Evolutionary conservation across 2,329 filamentous ascomycete genomes (phyloP).

Genomic region (Hypomyces perniciosus): DNA sequence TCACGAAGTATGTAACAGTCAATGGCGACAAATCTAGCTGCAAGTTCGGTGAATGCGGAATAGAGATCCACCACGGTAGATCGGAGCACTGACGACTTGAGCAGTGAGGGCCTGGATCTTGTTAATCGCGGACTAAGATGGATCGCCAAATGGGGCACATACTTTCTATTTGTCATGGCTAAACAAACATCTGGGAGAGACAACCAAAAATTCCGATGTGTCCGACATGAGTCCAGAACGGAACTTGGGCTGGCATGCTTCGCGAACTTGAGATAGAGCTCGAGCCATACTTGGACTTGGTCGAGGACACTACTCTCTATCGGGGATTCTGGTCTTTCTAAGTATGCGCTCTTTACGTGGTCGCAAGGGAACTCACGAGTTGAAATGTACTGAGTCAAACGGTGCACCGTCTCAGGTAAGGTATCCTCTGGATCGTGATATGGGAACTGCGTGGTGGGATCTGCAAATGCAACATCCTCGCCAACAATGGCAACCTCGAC

Average conservation of each 20-base stretch:
- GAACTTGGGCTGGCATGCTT: constrained; percentile 26
- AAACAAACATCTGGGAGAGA: constrained; percentile 44
- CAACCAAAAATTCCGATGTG: constrained; percentile 46
- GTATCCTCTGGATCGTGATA: constrained; percentile 31
- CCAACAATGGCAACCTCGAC: constrained; percentile 21
- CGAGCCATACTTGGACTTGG: constrained; percentile 45
- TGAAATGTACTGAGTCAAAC: constrained; percentile 33
- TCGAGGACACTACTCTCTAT: constrained; percentile 40
- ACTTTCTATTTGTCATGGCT: constrained; percentile 34
- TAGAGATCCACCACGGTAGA: constrained; percentile 31
- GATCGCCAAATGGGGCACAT: constrained; percentile 19
- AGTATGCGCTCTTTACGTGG: background rate
- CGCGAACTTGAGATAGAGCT: constrained; percentile 39
- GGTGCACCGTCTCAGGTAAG: constrained; percentile 26
- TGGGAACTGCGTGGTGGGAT: constrained; percentile 44
- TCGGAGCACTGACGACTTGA: constrained; percentile 23
- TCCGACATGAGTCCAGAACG: constrained; percentile 38
- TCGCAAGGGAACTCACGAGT: constrained; percentile 20
- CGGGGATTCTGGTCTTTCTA: constrained; percentile 33
- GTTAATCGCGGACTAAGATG: background rate
- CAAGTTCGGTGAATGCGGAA: constrained; percentile 40
- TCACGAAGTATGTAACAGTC: constrained; percentile 31
- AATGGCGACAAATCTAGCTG: constrained; percentile 46
- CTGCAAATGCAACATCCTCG: constrained; percentile 21
- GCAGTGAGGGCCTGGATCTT: constrained; percentile 20